phyloP scores from a whole-genome alignment of 768 basidiomycete genomes.

The Termitomyces sp. region DNA sequence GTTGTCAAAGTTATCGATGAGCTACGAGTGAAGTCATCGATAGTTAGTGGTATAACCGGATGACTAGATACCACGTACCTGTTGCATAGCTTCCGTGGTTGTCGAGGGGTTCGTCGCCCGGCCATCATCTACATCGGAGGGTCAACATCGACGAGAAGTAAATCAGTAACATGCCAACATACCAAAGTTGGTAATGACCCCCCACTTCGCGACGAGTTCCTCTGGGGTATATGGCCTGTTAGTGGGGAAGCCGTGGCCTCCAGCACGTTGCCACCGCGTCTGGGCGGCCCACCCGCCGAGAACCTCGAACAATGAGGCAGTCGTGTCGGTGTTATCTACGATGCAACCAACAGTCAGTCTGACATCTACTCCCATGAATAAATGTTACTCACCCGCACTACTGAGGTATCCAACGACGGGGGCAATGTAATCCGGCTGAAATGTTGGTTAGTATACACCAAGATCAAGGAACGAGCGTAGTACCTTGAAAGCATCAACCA shows the following conservation, averaged over 20 bases:
- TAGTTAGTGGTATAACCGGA: neutral
- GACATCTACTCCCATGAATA: neutral
- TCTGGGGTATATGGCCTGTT: slow-evolving; percentile 76
- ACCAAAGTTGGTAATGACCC: slow-evolving; percentile 82
- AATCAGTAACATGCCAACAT: slow-evolving; percentile 19
- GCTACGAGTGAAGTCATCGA: slow-evolving; percentile 18
- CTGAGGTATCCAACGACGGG: slow-evolving; percentile 90
- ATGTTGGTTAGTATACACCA: neutral
- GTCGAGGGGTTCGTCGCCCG: slow-evolving; percentile 79
- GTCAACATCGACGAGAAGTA: neutral
- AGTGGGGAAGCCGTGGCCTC: slow-evolving; percentile 84
- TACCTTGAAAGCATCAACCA: slow-evolving; percentile 89
- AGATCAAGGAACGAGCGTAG: neutral
- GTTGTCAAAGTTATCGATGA: slow-evolving; percentile 51
- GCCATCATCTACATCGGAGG: slow-evolving; percentile 54
- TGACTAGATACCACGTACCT: slow-evolving; percentile 37
- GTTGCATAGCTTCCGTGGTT: slow-evolving; percentile 72
- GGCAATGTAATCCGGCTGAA: slow-evolving; percentile 84
- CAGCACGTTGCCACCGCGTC: slow-evolving; percentile 89
- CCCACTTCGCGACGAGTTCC: slow-evolving; percentile 77
- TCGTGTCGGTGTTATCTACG: slow-evolving; percentile 64
- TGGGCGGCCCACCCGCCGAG: slow-evolving; percentile 90
- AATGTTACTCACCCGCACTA: slow-evolving; percentile 49
- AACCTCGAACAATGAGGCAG: slow-evolving; percentile 81
- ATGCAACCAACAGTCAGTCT: neutral